A percentile compares a stretch with the other conserved stretches of the same genome.
Evolutionary conservation across 1,284 basidiomycete species (phyloP).

Genomic region (Tylopilus sp.): DNA sequence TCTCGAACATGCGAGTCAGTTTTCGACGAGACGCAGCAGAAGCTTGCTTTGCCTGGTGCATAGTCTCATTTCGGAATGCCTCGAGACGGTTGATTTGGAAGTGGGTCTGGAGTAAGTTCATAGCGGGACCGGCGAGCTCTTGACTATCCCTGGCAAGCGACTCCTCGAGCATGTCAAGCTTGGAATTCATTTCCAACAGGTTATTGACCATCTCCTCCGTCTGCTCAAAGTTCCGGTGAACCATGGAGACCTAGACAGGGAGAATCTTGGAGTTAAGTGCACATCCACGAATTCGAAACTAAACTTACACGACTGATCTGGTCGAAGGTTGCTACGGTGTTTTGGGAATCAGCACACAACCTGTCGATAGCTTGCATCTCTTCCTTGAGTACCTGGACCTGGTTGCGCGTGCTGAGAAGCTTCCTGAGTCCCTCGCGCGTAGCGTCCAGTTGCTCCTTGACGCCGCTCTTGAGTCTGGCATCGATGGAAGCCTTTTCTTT

Average conservation of each 20-base stretch:
- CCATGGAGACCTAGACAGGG: conserved; percentile 78
- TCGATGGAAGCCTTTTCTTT: conserved; percentile 98
- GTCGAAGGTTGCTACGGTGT: conserved; percentile 78
- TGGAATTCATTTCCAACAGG: conserved; percentile 83
- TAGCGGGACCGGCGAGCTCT: conserved; percentile 77
- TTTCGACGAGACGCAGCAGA: conserved; percentile 66
- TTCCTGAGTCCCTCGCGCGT: conserved; percentile 88
- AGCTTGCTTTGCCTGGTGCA: conserved; percentile 88
- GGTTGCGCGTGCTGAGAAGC: conserved; percentile 76
- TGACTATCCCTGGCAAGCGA: conserved; percentile 75
- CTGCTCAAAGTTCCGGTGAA: conserved; percentile 93
- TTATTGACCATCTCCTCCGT: conserved; percentile 96
- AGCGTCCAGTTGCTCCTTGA: conserved; percentile 91
- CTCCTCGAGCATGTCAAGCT: conserved; percentile 75
- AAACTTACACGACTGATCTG: conserved; percentile 83
- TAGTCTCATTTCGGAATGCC: conserved; percentile 87
- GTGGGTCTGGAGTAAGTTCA: conserved; percentile 88
- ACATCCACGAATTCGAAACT: neutral
- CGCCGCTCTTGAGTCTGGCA: conserved; percentile 86
- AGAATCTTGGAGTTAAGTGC: conserved; percentile 5
- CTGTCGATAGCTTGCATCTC: conserved; percentile 89
- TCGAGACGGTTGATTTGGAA: conserved; percentile 89
- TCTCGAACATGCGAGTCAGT: conserved; percentile 80
- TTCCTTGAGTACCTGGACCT: conserved; percentile 86
- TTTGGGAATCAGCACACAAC: conserved; percentile 70